Evolutionary conservation across 2,329 filamentous ascomycete species (phyloP), one percentile per base, ranked within the genome.

Genomic region (Trichoderma aggressivum): DNA sequence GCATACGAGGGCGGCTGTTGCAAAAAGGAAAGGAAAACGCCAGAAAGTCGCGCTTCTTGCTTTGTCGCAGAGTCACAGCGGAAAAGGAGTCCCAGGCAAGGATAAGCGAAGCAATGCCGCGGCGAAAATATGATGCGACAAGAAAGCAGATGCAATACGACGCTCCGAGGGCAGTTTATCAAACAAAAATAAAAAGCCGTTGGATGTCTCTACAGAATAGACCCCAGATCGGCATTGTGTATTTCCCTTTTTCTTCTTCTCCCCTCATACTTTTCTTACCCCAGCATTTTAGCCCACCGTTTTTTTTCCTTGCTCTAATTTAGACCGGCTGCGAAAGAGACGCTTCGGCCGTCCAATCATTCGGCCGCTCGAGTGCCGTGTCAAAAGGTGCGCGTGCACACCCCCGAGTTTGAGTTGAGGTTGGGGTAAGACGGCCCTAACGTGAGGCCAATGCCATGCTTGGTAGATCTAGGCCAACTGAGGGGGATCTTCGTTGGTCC

Each of bases 61-160:
- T 12, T 39, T 21, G n/a, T n/a, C n/a, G 8, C 28, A 30, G 32
- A 18, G 36, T 39, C 36, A 39, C 36, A 39, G 16, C 16, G 36
- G 2, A 39, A 39, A 39, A 39, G 36, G 36, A 3, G 3, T 7
- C 36, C 21, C 62, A 34, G 62, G n/a, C 62, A 55, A 26, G n/a
- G 26, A 28, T 34, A 64, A 50, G 43, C 62, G 47, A 55, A 11
- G 8, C 14, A 21, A 55, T 26, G 47, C 24, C 43, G 32, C 12
- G 24, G 28, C 24, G 6, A 30, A 62, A 39, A 7, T 28, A 30
- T n/a, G n/a, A n/a, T n/a, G n/a, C 58, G 36, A 36, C 30, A 65
- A 34, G 7, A 36, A 32, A 65, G 21, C 47, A 65, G 30, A 65
- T 65, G 62, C 62, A 65, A 55, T 65, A 24, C 62, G 47, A 65